Evolutionary conservation across 164 flowering plant species (phyloP).

Genomic region (Dillenia turbinata): DNA sequence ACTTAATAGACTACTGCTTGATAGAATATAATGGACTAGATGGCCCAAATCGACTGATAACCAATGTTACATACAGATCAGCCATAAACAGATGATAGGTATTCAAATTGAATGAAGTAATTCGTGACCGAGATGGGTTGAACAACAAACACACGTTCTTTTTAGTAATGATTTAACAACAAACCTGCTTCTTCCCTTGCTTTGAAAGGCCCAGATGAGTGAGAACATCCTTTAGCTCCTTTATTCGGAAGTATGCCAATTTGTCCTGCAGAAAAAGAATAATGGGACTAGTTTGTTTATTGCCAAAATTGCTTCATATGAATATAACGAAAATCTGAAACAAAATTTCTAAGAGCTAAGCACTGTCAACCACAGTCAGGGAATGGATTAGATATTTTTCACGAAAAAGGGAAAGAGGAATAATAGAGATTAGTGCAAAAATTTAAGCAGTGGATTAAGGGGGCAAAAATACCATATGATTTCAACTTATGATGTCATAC

Average conservation of each 20-base stretch:
- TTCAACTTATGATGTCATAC: no score
- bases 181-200: conserved; percentile 93
- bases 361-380: not conserved
- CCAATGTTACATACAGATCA: no score
- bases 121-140: no score
- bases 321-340: not conserved
- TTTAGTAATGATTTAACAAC: not conserved
- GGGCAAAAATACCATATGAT: no score
- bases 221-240: conserved; percentile 59
- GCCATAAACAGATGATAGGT: no score
- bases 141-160: no score
- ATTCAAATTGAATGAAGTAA: no score
- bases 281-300: not conserved
- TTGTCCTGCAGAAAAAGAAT: conserved; percentile 35
- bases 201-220: conserved; percentile 69
- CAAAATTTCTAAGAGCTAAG: not conserved
- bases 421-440: not conserved
- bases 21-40: no score
- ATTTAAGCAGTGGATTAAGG: no score
- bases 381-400: not conserved
- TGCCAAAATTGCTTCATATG: not conserved
- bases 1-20: no score
- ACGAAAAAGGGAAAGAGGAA: not conserved
- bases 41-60: no score
- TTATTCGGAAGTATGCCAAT: conserved; percentile 46